These are phyloP conservation scores for Diaporthe nobilis DNA, from an alignment of 2,329 filamentous ascomycete species.

Conservation along the genomic window DNA sequence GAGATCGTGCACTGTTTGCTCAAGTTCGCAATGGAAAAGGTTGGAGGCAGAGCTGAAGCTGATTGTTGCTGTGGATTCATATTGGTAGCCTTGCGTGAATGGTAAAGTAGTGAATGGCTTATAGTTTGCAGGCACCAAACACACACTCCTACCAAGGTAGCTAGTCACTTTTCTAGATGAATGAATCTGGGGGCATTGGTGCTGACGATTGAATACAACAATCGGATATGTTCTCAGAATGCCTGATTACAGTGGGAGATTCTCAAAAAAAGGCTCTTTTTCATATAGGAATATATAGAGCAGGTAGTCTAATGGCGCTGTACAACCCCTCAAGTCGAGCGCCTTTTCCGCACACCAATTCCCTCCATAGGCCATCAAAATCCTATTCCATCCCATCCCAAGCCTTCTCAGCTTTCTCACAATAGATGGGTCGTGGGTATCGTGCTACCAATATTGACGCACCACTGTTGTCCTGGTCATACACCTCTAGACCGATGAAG, in stretches of 20 bases:
- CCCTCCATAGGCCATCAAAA: neutral
- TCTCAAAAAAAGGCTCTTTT: neutral
- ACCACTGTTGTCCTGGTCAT: neutral
- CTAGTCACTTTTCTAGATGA: neutral
- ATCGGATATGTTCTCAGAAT: neutral
- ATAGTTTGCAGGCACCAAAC: neutral
- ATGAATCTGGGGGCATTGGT: neutral
- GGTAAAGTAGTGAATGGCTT: neutral
- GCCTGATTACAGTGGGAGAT: neutral
- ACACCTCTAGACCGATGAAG: neutral
- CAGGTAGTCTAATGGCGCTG: neutral
- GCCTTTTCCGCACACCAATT: neutral
- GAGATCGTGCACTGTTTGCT: neutral
- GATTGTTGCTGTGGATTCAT: neutral
- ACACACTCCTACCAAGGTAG: neutral
- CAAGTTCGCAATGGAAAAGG: neutral
- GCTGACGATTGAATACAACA: neutral
- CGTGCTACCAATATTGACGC: neutral
- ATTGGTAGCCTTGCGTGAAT: neutral
- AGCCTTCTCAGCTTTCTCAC: neutral
- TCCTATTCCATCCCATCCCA: no score
- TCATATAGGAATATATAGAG: neutral
- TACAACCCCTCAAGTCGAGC: neutral
- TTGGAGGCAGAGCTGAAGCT: neutral
- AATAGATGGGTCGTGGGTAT: rapidly evolving